Evolutionary conservation across 768 basidiomycete genomes (phyloP).

Genomic region (Favolaschia claudopus): DNA sequence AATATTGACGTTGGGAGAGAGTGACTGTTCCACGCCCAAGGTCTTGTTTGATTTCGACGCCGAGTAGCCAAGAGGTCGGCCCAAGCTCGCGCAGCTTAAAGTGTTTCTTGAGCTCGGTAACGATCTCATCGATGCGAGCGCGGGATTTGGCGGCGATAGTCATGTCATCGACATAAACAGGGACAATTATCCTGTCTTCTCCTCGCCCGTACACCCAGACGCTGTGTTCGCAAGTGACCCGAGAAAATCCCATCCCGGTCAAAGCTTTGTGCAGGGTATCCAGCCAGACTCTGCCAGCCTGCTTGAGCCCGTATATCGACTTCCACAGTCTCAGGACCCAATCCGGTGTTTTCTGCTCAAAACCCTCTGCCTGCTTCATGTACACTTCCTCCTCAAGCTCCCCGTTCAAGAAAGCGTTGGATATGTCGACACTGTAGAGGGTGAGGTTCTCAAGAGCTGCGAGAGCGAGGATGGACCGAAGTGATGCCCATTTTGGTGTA

Average conservation of each 20-base stretch:
- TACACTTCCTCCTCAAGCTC: slow-evolving; percentile 40
- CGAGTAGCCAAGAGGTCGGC: slow-evolving; percentile 20
- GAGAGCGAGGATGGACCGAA: slow-evolving; percentile 38
- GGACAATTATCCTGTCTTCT: slow-evolving; percentile 30
- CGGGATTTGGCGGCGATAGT: no score
- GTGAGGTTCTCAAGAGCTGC: slow-evolving; percentile 38
- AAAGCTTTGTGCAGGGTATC: slow-evolving; percentile 22
- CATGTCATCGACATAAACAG: slow-evolving; percentile 41
- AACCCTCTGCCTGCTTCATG: slow-evolving; percentile 41
- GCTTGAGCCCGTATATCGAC: slow-evolving; percentile 45
- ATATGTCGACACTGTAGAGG: slow-evolving; percentile 41
- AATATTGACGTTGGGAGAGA: slow-evolving; percentile 6
- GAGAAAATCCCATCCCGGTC: slow-evolving; percentile 31
- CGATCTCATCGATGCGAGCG: no score
- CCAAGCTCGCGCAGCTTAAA: slow-evolving; percentile 30
- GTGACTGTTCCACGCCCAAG: background rate
- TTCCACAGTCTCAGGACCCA: slow-evolving; percentile 32
- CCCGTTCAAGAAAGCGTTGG: slow-evolving; percentile 41
- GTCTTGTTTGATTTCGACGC: slow-evolving; percentile 25
- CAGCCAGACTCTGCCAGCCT: slow-evolving; percentile 39
- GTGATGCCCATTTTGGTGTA: slow-evolving; percentile 25
- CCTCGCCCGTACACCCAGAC: slow-evolving; percentile 31
- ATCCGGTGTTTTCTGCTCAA: slow-evolving; percentile 16
- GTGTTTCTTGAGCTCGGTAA: slow-evolving; percentile 13
- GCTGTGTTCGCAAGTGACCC: no score